These are phyloP conservation scores for Moesziomyces aphidis DNA, from an alignment of 1,284 basidiomycete species.

Conservation along the genomic window DNA sequence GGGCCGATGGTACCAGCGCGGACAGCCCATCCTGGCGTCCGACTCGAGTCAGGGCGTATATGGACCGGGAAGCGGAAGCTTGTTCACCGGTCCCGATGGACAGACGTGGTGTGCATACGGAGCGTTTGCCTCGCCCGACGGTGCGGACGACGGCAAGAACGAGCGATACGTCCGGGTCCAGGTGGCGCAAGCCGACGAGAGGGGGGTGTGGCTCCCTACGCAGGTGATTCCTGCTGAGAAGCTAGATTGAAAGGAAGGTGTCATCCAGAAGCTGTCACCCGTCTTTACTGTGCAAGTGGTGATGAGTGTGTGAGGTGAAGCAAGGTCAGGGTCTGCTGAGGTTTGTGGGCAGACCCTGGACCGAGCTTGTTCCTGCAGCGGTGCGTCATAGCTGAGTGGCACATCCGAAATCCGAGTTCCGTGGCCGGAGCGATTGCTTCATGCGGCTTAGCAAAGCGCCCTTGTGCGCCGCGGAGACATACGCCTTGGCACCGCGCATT, in stretches of 20 bases:
- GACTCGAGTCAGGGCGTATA: conserved; percentile 31
- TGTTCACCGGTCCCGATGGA: conserved; percentile 34
- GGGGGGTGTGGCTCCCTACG: conserved; percentile 37
- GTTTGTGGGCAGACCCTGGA: too few relatives aligned
- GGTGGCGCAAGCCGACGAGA: conserved; percentile 28
- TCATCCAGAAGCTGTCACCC: too few relatives aligned
- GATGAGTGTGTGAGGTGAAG: neutral
- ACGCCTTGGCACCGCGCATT: neutral
- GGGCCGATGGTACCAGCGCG: conserved; percentile 26
- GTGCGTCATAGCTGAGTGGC: conserved; percentile 13
- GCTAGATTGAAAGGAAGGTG: conserved; percentile 14
- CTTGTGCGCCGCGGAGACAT: conserved; percentile 12
- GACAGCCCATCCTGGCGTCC: conserved; percentile 26
- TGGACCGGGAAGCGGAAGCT: conserved; percentile 32
- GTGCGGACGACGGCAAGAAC: conserved; percentile 29
- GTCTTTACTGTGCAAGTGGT: neutral
- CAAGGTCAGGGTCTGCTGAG: too few relatives aligned
- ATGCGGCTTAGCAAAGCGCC: conserved; percentile 34
- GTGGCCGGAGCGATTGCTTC: neutral
- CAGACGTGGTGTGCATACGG: conserved; percentile 35
- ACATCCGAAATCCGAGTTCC: conserved; percentile 14
- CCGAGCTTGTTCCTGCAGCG: too few relatives aligned
- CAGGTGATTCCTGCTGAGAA: conserved; percentile 26
- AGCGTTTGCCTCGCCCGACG: conserved; percentile 27
- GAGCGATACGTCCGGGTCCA: conserved; percentile 41